Conservation (phyloP, 148 eudicot species). For the Rhododendron williamsianum region DNA sequence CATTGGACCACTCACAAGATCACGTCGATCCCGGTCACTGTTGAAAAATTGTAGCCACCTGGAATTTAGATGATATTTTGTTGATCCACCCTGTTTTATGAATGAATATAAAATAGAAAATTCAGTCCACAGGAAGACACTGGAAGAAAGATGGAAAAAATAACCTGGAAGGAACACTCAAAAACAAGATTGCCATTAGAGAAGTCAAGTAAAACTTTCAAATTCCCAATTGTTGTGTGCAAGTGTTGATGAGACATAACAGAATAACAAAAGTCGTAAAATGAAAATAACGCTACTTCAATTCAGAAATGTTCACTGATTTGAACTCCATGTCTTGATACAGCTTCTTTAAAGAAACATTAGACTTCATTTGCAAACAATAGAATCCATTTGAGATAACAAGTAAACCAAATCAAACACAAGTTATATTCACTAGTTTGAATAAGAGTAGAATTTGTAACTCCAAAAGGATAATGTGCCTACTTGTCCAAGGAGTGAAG, state of each 20-base stretch:
- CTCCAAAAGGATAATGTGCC: constrained; percentile 14
- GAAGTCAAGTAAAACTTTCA: neutral
- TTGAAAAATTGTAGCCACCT: constrained; percentile 93
- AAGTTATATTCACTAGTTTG: neutral
- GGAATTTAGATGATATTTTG: constrained; percentile 86
- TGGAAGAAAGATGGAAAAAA: neutral
- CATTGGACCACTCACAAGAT: constrained; percentile 66
- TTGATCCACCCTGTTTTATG: constrained; percentile 81
- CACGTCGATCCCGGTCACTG: constrained; percentile 97
- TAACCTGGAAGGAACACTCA: neutral
- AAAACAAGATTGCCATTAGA: neutral
- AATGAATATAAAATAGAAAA: constrained; percentile 12
- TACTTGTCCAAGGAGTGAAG: constrained; percentile 97
- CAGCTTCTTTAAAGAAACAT: neutral
- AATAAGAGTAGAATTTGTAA: neutral
- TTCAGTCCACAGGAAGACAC: neutral
- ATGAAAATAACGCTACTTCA: neutral
- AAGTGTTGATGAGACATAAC: neutral
- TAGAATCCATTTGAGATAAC: neutral
- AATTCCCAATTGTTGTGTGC: neutral
- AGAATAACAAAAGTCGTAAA: neutral
- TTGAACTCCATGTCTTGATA: neutral
- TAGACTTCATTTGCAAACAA: neutral
- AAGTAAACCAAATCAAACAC: neutral
- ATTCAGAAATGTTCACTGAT: neutral